Conservation (phyloP, 768 basidiomycete genomes). For the Auriscalpium microsporum region DNA sequence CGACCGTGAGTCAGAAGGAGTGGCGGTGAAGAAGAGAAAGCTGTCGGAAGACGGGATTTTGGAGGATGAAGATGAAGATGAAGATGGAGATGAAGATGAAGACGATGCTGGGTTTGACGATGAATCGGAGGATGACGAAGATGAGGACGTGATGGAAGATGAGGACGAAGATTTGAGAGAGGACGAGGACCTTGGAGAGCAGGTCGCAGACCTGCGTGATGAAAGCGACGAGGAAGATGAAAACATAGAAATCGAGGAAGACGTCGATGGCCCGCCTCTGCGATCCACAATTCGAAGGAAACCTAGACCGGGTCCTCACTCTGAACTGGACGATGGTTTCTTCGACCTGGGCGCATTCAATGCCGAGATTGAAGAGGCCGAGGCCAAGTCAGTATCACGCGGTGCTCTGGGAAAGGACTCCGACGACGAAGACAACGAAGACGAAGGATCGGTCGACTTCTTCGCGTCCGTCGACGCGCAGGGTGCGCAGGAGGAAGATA, state of each 20-base stretch:
- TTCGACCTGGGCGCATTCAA: conserved; percentile 88
- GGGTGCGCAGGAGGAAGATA: conserved; percentile 36
- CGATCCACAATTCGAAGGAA: conserved; percentile 15
- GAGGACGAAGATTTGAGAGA: conserved; percentile 16
- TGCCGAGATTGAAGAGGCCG: conserved; percentile 69
- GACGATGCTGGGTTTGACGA: conserved; percentile 22
- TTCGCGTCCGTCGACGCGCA: conserved; percentile 52
- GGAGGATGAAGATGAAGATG: conserved; percentile 22
- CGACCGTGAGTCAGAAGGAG: conserved; percentile 21
- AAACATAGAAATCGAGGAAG: conserved; percentile 14
- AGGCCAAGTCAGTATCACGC: conserved; percentile 51
- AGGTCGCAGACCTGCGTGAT: conserved; percentile 18
- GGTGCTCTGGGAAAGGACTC: conserved; percentile 49
- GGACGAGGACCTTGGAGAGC: conserved; percentile 17
- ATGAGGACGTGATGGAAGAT: conserved; percentile 24
- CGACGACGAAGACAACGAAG: conserved; percentile 43
- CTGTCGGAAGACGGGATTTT: conserved; percentile 15
- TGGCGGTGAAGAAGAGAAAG: conserved; percentile 19
- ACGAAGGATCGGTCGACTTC: conserved; percentile 58
- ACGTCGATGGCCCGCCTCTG: conserved; percentile 14
- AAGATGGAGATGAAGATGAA: conserved; percentile 21
- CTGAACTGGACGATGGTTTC: conserved; percentile 79
- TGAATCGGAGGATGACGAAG: conserved; percentile 22
- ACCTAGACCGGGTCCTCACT: conserved; percentile 23
- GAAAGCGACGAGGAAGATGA: conserved; percentile 17